phyloP scores from a whole-genome alignment of 345 rosid genomes.

The Bretschneidera sinensis region DNA sequence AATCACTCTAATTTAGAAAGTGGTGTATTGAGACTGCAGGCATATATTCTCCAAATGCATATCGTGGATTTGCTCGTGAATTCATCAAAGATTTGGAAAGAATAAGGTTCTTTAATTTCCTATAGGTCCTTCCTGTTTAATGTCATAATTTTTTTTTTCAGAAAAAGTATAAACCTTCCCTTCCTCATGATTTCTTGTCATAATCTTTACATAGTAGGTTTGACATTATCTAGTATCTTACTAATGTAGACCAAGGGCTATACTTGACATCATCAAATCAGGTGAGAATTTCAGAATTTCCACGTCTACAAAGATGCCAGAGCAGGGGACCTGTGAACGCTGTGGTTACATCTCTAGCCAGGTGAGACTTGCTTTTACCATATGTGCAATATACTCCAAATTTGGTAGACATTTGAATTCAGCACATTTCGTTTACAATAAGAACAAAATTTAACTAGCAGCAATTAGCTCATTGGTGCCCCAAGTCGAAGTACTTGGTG shows the following conservation, averaged over 20 bases:
- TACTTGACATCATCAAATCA: constrained; percentile 76
- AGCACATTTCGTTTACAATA: too few species aligned
- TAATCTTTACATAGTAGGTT: background rate
- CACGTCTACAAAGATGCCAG: constrained; percentile 83
- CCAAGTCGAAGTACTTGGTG: too few species aligned
- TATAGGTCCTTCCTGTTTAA: background rate
- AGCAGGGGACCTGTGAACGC: constrained; percentile 89
- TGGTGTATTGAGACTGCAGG: constrained; percentile 36
- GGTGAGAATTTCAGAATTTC: constrained; percentile 90
- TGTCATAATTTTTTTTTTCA: background rate
- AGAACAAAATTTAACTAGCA: too few species aligned
- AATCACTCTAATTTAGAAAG: background rate
- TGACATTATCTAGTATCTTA: background rate
- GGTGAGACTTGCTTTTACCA: constrained; percentile 36
- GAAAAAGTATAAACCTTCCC: background rate
- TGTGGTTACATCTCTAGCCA: constrained; percentile 97
- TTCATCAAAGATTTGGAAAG: constrained; percentile 96
- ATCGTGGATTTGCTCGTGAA: constrained; percentile 95
- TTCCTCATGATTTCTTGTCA: background rate
- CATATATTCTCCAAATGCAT: constrained; percentile 93
- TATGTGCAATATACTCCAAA: background rate
- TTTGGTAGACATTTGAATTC: constrained; percentile 1
- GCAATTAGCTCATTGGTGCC: too few species aligned
- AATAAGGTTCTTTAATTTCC: too few species aligned
- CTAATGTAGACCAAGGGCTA: constrained; percentile 81